Evolutionary conservation across 2,329 filamentous ascomycete species (phyloP).

Genomic region (Neoarthrinium moseri): DNA sequence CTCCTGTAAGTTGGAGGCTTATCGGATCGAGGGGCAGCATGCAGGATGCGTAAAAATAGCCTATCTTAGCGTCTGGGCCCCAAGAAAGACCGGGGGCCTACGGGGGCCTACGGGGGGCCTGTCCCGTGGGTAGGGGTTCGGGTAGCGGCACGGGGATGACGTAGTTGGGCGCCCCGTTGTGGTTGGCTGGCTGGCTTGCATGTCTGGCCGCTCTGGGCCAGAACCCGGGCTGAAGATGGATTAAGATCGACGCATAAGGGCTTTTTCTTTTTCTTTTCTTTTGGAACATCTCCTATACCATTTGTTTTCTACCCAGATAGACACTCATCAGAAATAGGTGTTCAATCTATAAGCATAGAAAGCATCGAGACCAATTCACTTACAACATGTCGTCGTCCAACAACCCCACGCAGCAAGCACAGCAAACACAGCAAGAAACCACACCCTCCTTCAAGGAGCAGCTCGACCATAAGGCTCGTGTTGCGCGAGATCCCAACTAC

Average conservation of each 20-base stretch:
- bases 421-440: background rate
- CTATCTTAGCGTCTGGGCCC: slow-evolving; percentile 13
- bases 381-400: slow-evolving; percentile 7
- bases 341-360: no score
- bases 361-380: background rate
- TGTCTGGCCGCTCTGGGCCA: no score
- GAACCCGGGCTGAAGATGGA: no score
- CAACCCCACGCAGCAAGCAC: background rate
- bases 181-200: no score
- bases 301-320: no score
- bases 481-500: slow-evolving; percentile 26
- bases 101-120: background rate
- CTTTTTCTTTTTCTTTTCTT: background rate
- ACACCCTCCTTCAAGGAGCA: slow-evolving; percentile 36
- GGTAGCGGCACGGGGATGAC: background rate
- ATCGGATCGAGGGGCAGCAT: slow-evolving; percentile 11
- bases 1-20: no score
- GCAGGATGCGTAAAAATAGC: background rate
- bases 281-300: background rate
- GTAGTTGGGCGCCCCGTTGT: background rate
- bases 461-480: slow-evolving; percentile 41
- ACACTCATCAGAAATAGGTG: no score
- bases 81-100: no score
- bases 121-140: background rate
- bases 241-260: no score